phyloP scores from a whole-genome alignment of 2,329 filamentous ascomycete genomes.

The Fonsecaea nubica region DNA sequence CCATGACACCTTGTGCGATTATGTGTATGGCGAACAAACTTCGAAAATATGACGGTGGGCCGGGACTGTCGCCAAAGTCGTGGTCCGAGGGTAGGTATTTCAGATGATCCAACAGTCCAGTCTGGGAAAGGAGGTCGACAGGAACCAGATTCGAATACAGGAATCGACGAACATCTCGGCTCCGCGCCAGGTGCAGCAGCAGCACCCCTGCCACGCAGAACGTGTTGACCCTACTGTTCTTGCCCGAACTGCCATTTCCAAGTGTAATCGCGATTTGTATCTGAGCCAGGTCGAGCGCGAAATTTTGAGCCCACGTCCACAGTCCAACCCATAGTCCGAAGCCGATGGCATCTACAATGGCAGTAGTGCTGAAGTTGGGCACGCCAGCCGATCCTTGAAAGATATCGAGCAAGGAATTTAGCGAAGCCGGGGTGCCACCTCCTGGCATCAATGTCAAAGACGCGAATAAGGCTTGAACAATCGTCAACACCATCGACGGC shows the following conservation, averaged over 20 bases:
- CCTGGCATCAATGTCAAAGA: constrained; percentile 90
- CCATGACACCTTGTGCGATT: constrained; percentile 55
- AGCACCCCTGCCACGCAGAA: constrained; percentile 55
- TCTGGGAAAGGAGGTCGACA: constrained; percentile 52
- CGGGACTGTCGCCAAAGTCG: constrained; percentile 47
- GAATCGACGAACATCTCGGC: constrained; percentile 58
- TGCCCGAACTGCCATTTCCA: constrained; percentile 72
- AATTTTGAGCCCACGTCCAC: constrained; percentile 84
- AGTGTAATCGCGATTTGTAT: constrained; percentile 91
- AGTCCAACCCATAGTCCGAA: constrained; percentile 85
- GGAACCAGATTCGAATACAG: constrained; percentile 54
- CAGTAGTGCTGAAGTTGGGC: constrained; percentile 81
- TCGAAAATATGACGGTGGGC: constrained; percentile 52
- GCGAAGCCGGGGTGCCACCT: constrained; percentile 70
- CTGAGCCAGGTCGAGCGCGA: constrained; percentile 88
- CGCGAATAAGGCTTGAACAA: constrained; percentile 91
- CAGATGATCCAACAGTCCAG: constrained; percentile 52
- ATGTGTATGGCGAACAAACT: constrained; percentile 58
- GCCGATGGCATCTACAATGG: constrained; percentile 82
- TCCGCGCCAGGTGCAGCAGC: constrained; percentile 54
- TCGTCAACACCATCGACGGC: constrained; percentile 82
- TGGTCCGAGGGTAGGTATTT: constrained; percentile 51
- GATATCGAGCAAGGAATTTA: constrained; percentile 85
- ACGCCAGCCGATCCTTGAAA: constrained; percentile 87
- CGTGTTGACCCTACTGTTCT: constrained; percentile 54